These are phyloP conservation scores for Rhizophora mangle DNA, from an alignment of 345 rosid genomes.

Conservation along the genomic window DNA sequence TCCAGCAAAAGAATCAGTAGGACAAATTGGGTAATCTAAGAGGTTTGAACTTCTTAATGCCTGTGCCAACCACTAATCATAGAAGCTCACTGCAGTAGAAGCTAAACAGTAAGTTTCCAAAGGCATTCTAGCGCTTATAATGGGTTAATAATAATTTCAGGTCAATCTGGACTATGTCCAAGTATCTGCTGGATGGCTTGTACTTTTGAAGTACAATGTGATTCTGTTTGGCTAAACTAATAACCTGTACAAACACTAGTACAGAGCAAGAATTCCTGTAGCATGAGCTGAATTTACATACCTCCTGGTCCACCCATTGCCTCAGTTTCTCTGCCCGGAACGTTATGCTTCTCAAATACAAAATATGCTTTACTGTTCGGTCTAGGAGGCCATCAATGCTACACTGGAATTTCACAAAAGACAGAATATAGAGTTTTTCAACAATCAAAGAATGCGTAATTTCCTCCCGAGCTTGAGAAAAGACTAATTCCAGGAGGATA, in stretches of 20 bases:
- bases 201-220: too few species aligned
- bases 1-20: too few species aligned
- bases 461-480: not conserved
- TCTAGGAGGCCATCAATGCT: conserved; percentile 70
- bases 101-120: too few species aligned
- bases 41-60: too few species aligned
- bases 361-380: conserved; percentile 55
- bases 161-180: too few species aligned
- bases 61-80: too few species aligned
- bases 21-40: too few species aligned
- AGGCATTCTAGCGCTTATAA: too few species aligned
- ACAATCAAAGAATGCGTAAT: not conserved
- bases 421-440: not conserved
- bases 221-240: not conserved
- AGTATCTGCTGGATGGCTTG: not conserved
- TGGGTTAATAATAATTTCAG: too few species aligned
- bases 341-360: conserved; percentile 45
- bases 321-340: conserved; percentile 52
- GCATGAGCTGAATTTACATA: conserved; percentile 14
- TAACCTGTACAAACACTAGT: too few species aligned
- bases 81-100: too few species aligned
- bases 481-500: conserved; percentile 1
- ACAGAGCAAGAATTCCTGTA: too few species aligned
- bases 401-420: conserved; percentile 41
- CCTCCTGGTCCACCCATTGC: conserved; percentile 45